Evolutionary conservation across 208 protist genomes (phyloP).

Genomic region (Leishmania tropica): DNA sequence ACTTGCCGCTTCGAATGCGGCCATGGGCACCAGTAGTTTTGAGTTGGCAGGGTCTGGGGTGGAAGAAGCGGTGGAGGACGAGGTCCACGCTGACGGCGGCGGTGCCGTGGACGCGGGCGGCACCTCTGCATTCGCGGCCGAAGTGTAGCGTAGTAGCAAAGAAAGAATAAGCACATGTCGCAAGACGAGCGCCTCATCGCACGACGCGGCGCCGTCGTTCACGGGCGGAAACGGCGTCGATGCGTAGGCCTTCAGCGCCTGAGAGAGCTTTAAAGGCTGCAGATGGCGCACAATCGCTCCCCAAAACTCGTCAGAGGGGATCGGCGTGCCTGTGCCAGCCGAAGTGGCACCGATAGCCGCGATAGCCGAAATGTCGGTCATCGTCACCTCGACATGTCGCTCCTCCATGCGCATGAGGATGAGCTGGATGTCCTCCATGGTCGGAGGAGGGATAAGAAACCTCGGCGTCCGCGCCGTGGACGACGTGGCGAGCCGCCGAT

Average conservation of each 20-base stretch:
- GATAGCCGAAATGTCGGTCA: slow-evolving; percentile 34
- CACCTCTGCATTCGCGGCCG: slow-evolving; percentile 9
- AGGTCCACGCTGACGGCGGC: slow-evolving; percentile 2
- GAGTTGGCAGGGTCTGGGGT: background rate
- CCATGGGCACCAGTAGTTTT: slow-evolving; percentile 20
- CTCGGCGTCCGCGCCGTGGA: slow-evolving; percentile 12
- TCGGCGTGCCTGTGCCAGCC: slow-evolving; percentile 8
- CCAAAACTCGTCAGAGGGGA: slow-evolving; percentile 27
- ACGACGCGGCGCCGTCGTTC: background rate
- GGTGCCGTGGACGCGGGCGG: background rate
- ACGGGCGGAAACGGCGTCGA: background rate
- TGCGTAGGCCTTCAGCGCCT: slow-evolving; percentile 9
- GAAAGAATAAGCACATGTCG: slow-evolving; percentile 26
- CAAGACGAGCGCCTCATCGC: slow-evolving; percentile 15
- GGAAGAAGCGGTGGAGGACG: background rate
- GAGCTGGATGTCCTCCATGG: slow-evolving; percentile 33
- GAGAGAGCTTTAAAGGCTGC: slow-evolving; percentile 19
- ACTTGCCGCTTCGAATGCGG: slow-evolving; percentile 28
- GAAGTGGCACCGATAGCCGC: slow-evolving; percentile 27
- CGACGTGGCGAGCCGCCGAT: slow-evolving; percentile 12
- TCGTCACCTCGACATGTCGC: slow-evolving; percentile 29
- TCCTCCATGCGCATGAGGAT: slow-evolving; percentile 56
- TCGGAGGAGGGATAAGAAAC: slow-evolving; percentile 18
- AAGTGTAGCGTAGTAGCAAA: slow-evolving; percentile 28
- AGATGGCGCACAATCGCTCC: slow-evolving; percentile 17